These are phyloP conservation scores for Solanum chilense DNA, from an alignment of 257 asterid genomes.

Conservation along the genomic window DNA sequence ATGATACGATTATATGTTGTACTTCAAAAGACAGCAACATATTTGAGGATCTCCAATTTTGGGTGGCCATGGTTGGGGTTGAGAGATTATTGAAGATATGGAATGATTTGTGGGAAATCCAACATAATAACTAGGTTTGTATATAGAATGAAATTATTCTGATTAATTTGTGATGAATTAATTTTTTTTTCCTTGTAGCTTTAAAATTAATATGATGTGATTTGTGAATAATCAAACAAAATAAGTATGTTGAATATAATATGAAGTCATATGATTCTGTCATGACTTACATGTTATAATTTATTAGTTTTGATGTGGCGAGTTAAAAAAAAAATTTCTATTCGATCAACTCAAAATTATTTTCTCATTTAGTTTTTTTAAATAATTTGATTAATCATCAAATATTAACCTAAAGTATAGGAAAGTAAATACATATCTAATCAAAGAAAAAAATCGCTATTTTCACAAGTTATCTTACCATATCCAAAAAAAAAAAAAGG, in stretches of 20 bases:
- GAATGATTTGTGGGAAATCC: background rate
- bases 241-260: background rate
- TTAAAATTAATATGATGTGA: background rate
- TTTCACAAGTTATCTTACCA: background rate
- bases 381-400: background rate
- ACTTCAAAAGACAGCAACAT: background rate
- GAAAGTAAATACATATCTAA: background rate
- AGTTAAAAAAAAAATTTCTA: no score
- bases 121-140: background rate
- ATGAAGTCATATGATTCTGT: background rate
- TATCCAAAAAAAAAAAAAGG: background rate
- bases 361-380: background rate
- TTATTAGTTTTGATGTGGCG: background rate
- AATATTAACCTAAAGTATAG: background rate
- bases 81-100: background rate
- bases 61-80: background rate
- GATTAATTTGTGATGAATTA: background rate
- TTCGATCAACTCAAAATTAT: background rate
- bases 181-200: background rate
- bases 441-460: background rate
- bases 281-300: background rate
- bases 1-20: background rate
- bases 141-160: background rate
- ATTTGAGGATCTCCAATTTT: background rate
- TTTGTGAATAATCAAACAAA: background rate